Evolutionary conservation across 2,329 filamentous ascomycete species (phyloP).

Genomic region (Xylariomycetidae sp.): DNA sequence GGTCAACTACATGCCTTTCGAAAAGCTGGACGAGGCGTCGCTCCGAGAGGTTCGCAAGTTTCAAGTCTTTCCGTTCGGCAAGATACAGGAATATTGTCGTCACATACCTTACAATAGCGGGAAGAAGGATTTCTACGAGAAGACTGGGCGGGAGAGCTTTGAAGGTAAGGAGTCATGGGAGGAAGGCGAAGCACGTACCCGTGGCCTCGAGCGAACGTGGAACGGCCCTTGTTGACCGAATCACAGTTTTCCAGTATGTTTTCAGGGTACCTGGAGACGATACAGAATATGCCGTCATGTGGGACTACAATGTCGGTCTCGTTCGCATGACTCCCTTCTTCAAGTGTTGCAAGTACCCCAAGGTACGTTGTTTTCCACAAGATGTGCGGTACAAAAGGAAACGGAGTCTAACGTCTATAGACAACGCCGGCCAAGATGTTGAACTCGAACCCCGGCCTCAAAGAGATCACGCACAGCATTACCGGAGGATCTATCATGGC

Average conservation of each 20-base stretch:
- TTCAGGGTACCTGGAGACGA: conserved; percentile 66
- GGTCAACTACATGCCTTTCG: conserved; percentile 69
- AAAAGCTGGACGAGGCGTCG: conserved; percentile 55
- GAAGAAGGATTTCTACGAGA: conserved; percentile 82
- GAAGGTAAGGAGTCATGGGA: conserved; percentile 74
- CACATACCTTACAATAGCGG: conserved; percentile 94
- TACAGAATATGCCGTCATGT: conserved; percentile 72
- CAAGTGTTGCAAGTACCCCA: conserved; percentile 80
- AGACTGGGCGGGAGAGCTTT: conserved; percentile 82
- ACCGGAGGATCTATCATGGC: conserved; percentile 86
- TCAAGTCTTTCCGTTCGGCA: conserved; percentile 58
- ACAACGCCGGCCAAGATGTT: conserved; percentile 84
- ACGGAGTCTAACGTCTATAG: conserved; percentile 37
- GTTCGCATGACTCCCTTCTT: conserved; percentile 94
- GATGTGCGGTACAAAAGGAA: conserved; percentile 3
- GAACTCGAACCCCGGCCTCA: conserved; percentile 70
- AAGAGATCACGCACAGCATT: conserved; percentile 88
- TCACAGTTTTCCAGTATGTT: conserved; percentile 73
- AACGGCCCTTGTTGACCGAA: conserved; percentile 12
- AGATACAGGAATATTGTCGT: conserved; percentile 55
- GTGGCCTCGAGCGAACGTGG: background rate
- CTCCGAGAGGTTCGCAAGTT: conserved; percentile 55
- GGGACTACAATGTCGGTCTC: conserved; percentile 94
- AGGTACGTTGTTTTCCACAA: conserved; percentile 55
- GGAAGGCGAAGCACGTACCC: conserved; percentile 3